These are phyloP conservation scores for Phytophthora podocarpi DNA, from an alignment of 352 stramenopile genomes.

Conservation along the genomic window DNA sequence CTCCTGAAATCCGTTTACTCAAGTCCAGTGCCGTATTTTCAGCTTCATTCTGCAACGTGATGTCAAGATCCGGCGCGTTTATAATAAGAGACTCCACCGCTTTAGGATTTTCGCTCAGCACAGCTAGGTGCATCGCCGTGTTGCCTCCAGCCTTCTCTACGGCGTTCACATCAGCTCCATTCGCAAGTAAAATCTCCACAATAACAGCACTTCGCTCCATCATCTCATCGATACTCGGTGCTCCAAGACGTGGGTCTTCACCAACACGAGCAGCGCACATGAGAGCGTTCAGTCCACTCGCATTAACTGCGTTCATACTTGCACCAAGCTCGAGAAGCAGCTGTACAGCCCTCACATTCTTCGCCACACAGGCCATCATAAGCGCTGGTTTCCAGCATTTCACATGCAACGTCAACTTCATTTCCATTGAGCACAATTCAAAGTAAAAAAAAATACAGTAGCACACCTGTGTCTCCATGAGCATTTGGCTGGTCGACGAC, in stretches of 20 bases:
- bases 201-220: conserved; percentile 55
- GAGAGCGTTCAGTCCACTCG: conserved; percentile 69
- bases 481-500: conserved; percentile 67
- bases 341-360: conserved; percentile 62
- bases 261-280: conserved; percentile 76
- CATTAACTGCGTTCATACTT: conserved; percentile 46
- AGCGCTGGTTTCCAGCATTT: conserved; percentile 48
- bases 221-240: conserved; percentile 33
- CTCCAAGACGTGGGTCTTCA: conserved; percentile 34
- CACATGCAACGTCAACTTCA: not conserved
- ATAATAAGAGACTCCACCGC: conserved; percentile 46
- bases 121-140: conserved; percentile 76
- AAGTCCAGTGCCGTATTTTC: conserved; percentile 45
- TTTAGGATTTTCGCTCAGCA: conserved; percentile 61
- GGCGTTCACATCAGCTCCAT: conserved; percentile 49
- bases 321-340: conserved; percentile 53
- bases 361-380: conserved; percentile 88
- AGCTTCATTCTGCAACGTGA: conserved; percentile 41
- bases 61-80: conserved; percentile 23
- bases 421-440: not conserved
- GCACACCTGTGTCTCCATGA: conserved; percentile 78
- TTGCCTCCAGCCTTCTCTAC: conserved; percentile 52
- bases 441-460: not conserved
- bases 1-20: conserved; percentile 32
- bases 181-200: conserved; percentile 50